phyloP scores from a whole-genome alignment of 495 filamentous ascomycete species.

The Parmelia sp. region DNA sequence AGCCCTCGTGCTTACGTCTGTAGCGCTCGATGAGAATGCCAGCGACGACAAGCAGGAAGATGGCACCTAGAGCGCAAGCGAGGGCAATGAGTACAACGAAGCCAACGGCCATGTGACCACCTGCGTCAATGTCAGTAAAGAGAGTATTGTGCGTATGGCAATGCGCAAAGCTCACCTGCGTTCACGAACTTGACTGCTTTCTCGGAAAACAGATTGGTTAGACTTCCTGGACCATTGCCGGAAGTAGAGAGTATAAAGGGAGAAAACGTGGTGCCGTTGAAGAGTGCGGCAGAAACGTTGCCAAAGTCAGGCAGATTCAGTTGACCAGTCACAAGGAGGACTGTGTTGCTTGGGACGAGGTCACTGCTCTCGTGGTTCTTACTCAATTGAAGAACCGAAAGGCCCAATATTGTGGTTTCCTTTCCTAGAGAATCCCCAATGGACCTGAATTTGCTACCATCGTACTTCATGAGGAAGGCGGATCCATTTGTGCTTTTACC shows the following conservation, averaged over 20 bases:
- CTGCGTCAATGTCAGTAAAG: slow-evolving; percentile 30
- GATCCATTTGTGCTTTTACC: slow-evolving; percentile 61
- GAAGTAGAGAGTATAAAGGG: slow-evolving; percentile 77
- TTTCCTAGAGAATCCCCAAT: slow-evolving; percentile 52
- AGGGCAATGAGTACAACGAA: slow-evolving; percentile 91
- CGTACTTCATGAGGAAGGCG: slow-evolving; percentile 72
- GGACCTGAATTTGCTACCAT: slow-evolving; percentile 53
- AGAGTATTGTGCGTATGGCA: not conserved
- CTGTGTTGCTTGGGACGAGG: slow-evolving; percentile 57
- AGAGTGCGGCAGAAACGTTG: slow-evolving; percentile 79
- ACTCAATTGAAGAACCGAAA: slow-evolving; percentile 71
- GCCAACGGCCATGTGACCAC: slow-evolving; percentile 63
- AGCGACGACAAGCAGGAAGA: slow-evolving; percentile 79
- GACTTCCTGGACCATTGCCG: slow-evolving; percentile 58
- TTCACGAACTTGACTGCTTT: slow-evolving; percentile 58
- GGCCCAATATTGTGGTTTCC: slow-evolving; percentile 62
- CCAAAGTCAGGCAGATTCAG: slow-evolving; percentile 71
- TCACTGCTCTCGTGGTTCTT: slow-evolving; percentile 57
- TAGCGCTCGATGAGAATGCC: slow-evolving; percentile 79
- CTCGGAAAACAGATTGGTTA: slow-evolving; percentile 73
- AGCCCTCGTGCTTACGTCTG: slow-evolving; percentile 79
- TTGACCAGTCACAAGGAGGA: slow-evolving; percentile 75
- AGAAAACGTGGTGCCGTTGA: slow-evolving; percentile 66
- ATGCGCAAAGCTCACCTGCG: slow-evolving; percentile 40
- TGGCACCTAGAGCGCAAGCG: slow-evolving; percentile 76